Evolutionary conservation across 2,329 filamentous ascomycete genomes (phyloP), one percentile per base, ranked within the genome.

Genomic region (Ophiostoma sp.): DNA sequence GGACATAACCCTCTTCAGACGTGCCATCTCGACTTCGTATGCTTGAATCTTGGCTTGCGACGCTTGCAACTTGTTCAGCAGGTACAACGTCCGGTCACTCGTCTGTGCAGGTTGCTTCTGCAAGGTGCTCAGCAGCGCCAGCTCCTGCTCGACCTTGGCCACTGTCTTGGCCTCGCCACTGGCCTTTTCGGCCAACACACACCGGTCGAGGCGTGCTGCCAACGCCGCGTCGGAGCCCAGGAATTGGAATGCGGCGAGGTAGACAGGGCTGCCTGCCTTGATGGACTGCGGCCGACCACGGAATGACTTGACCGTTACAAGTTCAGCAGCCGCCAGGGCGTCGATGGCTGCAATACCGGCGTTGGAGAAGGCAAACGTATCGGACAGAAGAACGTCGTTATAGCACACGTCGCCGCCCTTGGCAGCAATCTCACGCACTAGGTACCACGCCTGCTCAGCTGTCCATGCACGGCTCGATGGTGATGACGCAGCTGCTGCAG

Each of bases 381-480:
- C 90, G 3, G 91, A 89, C 1, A 97, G 87, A 0, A 98, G 84
- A 1, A 97, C 86, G 78, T 97, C 92, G 81, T 97, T 95, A 85
- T 97, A 98, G 1, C 92, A 88, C 0, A 98, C 85, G 3, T 82
- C 86, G 6, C 91, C 89, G 19, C 57, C 66, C 36, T 52, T 64
- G 12, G 89, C 81, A 0, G 93, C 91, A 17, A 99, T 89, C 39
- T 88, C 85, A 79, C 93, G 95, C 81, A 98, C 91, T 1, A 99
- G 84, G 74, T 92, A 88, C 96, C 96, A 98, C 0, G 94, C 95
- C 83, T 98, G 96, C 79, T 96, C 91, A 4, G 90, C 85, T 0
- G 91, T 93, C 93, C 94, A 98, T 71, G 88, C 88, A 12, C 72
- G 63, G 48, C 55, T 15, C 9, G 59, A 50, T 7, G 64, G 48